A percentile compares a stretch with the other conserved stretches of the same genome.
Conservation (phyloP, 2,329 filamentous ascomycete genomes). For the Microdochium trichocladiopsis region DNA sequence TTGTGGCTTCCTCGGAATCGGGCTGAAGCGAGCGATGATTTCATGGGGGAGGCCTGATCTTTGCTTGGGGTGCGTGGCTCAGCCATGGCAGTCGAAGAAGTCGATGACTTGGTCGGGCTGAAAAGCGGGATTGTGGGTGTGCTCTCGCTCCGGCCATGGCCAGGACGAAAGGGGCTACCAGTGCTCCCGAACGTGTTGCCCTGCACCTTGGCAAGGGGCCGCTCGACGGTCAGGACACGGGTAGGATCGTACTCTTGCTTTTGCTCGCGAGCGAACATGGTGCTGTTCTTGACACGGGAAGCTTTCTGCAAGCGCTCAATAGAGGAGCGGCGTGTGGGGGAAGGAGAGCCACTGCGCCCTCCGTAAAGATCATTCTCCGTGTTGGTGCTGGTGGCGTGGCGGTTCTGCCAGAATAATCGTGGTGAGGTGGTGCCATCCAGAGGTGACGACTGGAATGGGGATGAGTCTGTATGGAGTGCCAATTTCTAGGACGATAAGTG, state of each 20-base stretch:
- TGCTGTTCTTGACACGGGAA: constrained; percentile 96
- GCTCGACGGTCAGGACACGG: constrained; percentile 69
- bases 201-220: constrained; percentile 72
- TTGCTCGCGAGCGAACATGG: constrained; percentile 88
- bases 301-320: constrained; percentile 94
- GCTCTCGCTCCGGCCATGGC: constrained; percentile 48
- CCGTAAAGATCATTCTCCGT: constrained; percentile 64
- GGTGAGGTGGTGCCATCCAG: constrained; percentile 64
- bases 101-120: constrained; percentile 43
- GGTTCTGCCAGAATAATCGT: constrained; percentile 84
- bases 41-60: constrained; percentile 71
- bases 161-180: constrained; percentile 43
- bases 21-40: constrained; percentile 74
- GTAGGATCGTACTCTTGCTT: constrained; percentile 89
- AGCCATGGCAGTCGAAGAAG: constrained; percentile 16
- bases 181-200: constrained; percentile 61
- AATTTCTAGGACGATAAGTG: constrained; percentile 47
- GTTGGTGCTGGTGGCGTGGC: constrained; percentile 57
- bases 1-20: constrained; percentile 65
- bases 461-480: constrained; percentile 64
- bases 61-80: constrained; percentile 53
- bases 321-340: constrained; percentile 75
- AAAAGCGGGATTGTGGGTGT: constrained; percentile 52
- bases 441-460: constrained; percentile 80
- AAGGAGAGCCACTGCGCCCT: constrained; percentile 53